Conservation (phyloP, 1,284 basidiomycete species). For the Cerrena zonata region DNA sequence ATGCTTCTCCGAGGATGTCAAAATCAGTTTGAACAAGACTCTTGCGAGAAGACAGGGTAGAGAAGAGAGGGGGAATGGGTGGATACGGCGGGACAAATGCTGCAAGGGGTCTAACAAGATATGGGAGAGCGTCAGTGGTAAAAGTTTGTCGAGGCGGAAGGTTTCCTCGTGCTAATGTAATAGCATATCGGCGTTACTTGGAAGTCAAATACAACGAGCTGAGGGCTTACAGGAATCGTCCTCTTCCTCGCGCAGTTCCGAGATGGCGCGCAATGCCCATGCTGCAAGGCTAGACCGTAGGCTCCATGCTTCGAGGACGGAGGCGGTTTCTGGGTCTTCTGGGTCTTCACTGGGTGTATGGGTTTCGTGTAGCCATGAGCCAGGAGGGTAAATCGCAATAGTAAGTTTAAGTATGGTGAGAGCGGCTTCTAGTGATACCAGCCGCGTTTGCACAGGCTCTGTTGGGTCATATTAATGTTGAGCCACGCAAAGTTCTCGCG, state of each 20-base stretch:
- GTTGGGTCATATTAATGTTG: slow-evolving; percentile 2
- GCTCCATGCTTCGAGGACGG: slow-evolving; percentile 53
- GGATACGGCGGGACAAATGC: slow-evolving; percentile 52
- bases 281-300: slow-evolving; percentile 58
- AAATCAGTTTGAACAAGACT: slow-evolving; percentile 62
- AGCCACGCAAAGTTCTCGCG: neutral
- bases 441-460: slow-evolving; percentile 68
- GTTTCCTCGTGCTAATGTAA: slow-evolving; percentile 6
- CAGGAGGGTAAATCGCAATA: slow-evolving; percentile 63
- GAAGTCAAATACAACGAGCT: neutral
- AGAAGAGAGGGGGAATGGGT: slow-evolving; percentile 35
- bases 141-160: slow-evolving; percentile 49
- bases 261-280: slow-evolving; percentile 71
- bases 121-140: slow-evolving; percentile 55
- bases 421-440: slow-evolving; percentile 63
- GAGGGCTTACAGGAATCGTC: slow-evolving; percentile 19
- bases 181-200: neutral
- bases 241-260: slow-evolving; percentile 24
- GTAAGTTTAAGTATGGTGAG: slow-evolving; percentile 64
- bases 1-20: slow-evolving; percentile 65
- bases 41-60: slow-evolving; percentile 39
- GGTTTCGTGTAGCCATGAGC: slow-evolving; percentile 45
- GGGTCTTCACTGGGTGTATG: slow-evolving; percentile 9
- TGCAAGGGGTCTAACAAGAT: slow-evolving; percentile 52
- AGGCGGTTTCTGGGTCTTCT: slow-evolving; percentile 19